Evolutionary conservation across 179 eudicot species (phyloP).

Genomic region (Heliamphora pulchella): DNA sequence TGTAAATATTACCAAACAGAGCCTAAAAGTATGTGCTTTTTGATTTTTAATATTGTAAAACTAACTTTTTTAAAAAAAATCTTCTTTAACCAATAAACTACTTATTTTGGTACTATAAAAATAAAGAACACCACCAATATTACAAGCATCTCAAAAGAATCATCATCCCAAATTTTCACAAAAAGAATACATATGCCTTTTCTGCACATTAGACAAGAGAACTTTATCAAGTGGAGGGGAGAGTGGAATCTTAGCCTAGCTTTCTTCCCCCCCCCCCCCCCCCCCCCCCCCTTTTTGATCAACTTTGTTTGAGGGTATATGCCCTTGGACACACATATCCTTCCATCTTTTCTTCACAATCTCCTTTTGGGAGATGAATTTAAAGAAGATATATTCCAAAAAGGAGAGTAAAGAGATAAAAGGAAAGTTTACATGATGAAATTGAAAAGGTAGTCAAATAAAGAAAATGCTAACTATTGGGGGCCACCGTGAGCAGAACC

Average conservation of each 20-base stretch:
- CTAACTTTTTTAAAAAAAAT: too few relatives aligned
- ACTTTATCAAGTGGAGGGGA: constrained; percentile 24
- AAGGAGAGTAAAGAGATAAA: not conserved
- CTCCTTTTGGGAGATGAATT: constrained; percentile 11
- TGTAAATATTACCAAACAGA: too few relatives aligned
- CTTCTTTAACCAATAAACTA: too few relatives aligned
- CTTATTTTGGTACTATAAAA: not conserved
- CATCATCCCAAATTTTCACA: constrained; percentile 8
- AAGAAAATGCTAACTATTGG: too few relatives aligned
- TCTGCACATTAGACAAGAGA: constrained; percentile 19
- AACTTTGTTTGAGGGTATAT: constrained; percentile 2
- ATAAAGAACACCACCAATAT: not conserved
- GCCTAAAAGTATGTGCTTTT: too few relatives aligned
- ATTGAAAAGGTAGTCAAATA: not conserved
- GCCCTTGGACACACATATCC: constrained; percentile 13
- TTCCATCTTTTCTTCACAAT: constrained; percentile 10
- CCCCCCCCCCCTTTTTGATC: too few relatives aligned
- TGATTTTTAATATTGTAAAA: too few relatives aligned
- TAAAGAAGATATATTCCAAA: not conserved
- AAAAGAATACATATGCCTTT: constrained; percentile 4
- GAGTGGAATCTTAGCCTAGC: constrained; percentile 16
- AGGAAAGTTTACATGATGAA: constrained; percentile 8
- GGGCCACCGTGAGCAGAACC: too few relatives aligned
- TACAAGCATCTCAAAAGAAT: not conserved
- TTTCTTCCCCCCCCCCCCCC: not conserved